Evolutionary conservation across 2,329 filamentous ascomycete genomes (phyloP).

Genomic region (Xylariaceae sp.): DNA sequence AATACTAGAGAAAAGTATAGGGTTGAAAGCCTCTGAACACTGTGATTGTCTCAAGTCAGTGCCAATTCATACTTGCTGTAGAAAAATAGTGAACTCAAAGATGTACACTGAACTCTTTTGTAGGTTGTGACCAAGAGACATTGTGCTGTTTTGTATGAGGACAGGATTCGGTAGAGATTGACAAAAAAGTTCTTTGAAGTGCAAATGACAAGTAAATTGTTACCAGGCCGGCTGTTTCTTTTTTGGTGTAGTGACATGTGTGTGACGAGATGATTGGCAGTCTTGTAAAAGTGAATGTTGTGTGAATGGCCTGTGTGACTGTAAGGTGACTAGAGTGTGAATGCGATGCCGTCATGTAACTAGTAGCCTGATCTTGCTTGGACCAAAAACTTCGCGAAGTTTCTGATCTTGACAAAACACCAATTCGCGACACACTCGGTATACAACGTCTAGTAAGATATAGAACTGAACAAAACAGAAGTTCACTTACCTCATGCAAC

Average conservation of each 20-base stretch:
- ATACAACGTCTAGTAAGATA: neutral
- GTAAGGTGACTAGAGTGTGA: neutral
- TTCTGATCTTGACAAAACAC: neutral
- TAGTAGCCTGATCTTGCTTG: neutral
- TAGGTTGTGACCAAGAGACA: neutral
- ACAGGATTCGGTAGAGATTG: neutral
- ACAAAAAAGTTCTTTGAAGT: neutral
- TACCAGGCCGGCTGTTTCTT: neutral
- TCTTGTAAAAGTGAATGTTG: neutral
- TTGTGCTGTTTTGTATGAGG: neutral
- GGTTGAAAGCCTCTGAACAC: conserved; percentile 19
- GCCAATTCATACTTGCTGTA: neutral
- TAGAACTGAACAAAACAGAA: neutral
- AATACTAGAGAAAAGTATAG: conserved; percentile 17
- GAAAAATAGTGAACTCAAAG: conserved; percentile 9
- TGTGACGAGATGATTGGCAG: neutral
- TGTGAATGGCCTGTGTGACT: neutral
- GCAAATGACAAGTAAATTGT: neutral
- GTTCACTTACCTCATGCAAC: conserved; percentile 14
- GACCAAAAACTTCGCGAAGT: neutral
- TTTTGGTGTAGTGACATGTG: neutral
- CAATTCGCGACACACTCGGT: neutral
- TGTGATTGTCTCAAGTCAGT: conserved; percentile 6
- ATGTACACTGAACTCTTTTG: neutral
- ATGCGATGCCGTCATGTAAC: neutral